A percentile compares a stretch with the other conserved stretches of the same genome.
phyloP scores from a whole-genome alignment of 2,329 filamentous ascomycete genomes.

The Coniochaeta ligniaria region DNA sequence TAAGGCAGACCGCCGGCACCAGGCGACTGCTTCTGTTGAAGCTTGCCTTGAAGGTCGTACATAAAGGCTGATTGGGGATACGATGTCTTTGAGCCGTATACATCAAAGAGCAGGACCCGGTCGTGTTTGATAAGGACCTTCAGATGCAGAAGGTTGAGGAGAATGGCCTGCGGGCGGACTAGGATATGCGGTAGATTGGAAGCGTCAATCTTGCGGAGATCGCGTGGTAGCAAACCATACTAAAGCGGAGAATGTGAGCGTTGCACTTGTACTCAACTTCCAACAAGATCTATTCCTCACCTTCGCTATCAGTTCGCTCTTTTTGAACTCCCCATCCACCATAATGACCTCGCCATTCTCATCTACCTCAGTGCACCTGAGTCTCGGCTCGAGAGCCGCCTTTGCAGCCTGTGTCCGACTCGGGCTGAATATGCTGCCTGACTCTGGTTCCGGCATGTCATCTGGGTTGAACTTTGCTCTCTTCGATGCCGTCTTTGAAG shows the following conservation, averaged over 20 bases:
- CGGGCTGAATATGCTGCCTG: conserved; percentile 54
- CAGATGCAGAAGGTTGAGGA: conserved; percentile 93
- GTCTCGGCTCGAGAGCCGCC: conserved; percentile 72
- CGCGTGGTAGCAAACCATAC: conserved; percentile 89
- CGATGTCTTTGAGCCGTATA: conserved; percentile 68
- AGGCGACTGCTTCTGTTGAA: conserved; percentile 67
- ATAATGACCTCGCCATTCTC: conserved; percentile 86
- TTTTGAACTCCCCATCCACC: conserved; percentile 86
- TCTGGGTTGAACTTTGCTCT: conserved; percentile 36
- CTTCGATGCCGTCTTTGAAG: conserved; percentile 21
- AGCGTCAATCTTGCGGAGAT: conserved; percentile 95
- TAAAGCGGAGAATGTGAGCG: conserved; percentile 26
- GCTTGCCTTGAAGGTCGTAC: conserved; percentile 90
- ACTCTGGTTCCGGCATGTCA: conserved; percentile 49
- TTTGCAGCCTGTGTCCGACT: conserved; percentile 67
- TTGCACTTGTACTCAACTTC: conserved; percentile 1
- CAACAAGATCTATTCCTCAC: conserved; percentile 5
- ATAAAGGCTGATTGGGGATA: conserved; percentile 97
- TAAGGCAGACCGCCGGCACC: conserved; percentile 70
- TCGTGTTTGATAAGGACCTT: conserved; percentile 94
- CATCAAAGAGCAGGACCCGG: conserved; percentile 86
- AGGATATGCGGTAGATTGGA: conserved; percentile 93
- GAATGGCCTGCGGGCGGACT: conserved; percentile 83
- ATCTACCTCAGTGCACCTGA: conserved; percentile 93
- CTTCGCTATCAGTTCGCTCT: conserved; percentile 92